Percentiles rank a stretch among this genome's conserved stretches.
Conservation (phyloP, 2,329 filamentous ascomycete genomes). For the Teratosphaeria epicoccoides region DNA sequence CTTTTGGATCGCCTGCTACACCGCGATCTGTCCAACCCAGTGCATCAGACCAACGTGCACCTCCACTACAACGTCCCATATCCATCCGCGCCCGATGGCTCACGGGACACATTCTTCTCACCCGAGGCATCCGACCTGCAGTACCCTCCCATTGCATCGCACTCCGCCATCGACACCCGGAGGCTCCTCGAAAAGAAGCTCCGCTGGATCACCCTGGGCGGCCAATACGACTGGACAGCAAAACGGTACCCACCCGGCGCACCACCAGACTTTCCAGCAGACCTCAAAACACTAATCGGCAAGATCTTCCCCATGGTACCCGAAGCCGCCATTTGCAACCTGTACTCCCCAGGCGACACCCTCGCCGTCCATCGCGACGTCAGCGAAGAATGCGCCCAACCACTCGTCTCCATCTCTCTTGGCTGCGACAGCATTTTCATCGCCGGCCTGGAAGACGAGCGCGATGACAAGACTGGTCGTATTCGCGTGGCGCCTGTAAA, state of each 20-base stretch:
- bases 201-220: constrained; percentile 88
- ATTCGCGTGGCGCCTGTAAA: constrained; percentile 43
- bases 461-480: neutral
- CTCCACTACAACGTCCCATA: constrained; percentile 67
- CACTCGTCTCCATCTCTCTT: constrained; percentile 74
- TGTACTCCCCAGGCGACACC: constrained; percentile 83
- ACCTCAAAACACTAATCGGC: constrained; percentile 59
- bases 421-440: constrained; percentile 88
- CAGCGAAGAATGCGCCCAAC: constrained; percentile 68
- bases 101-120: constrained; percentile 47
- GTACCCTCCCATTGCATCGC: constrained; percentile 36
- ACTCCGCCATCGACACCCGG: constrained; percentile 59
- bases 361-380: constrained; percentile 91
- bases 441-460: constrained; percentile 51
- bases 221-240: constrained; percentile 91
- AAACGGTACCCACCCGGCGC: constrained; percentile 63
- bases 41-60: constrained; percentile 83
- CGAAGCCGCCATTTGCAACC: constrained; percentile 86
- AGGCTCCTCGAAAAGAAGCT: constrained; percentile 69
- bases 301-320: constrained; percentile 59
- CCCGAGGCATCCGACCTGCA: constrained; percentile 47
- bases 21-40: constrained; percentile 59
- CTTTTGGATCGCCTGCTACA: constrained; percentile 68
- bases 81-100: constrained; percentile 24
- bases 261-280: constrained; percentile 64